These are phyloP conservation scores for Carpinus viminea DNA, from an alignment of 306 rosid genomes.

Conservation along the genomic window DNA sequence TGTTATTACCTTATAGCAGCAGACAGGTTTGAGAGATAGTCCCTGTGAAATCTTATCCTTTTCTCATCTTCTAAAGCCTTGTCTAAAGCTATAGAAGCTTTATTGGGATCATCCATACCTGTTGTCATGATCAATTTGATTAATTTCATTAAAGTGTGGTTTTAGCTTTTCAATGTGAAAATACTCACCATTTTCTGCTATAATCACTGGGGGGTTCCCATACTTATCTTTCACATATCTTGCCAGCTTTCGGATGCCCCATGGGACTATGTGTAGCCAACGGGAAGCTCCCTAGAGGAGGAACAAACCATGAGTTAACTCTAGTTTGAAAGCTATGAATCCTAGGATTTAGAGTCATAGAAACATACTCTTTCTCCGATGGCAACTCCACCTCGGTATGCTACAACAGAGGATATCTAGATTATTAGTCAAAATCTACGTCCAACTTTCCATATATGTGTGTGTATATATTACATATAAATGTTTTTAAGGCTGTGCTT, in stretches of 20 bases:
- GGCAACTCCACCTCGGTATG: slow-evolving; percentile 58
- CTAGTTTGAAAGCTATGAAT: slow-evolving; percentile 19
- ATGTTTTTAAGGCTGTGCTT: slow-evolving; percentile 8
- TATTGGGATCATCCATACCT: slow-evolving; percentile 91
- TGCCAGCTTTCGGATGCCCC: slow-evolving; percentile 83
- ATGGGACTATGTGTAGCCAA: slow-evolving; percentile 88
- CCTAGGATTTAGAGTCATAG: slow-evolving; percentile 13
- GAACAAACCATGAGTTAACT: slow-evolving; percentile 17
- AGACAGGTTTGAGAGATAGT: slow-evolving; percentile 87
- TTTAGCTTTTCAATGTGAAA: slow-evolving; percentile 1
- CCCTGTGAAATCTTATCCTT: slow-evolving; percentile 74
- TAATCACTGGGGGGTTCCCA: slow-evolving; percentile 63
- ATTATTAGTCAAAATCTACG: slow-evolving; percentile 19
- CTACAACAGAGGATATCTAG: slow-evolving; percentile 40
- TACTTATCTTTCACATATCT: slow-evolving; percentile 64
- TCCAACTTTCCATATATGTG: neutral
- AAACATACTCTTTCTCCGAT: slow-evolving; percentile 85
- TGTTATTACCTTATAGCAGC: slow-evolving; percentile 75
- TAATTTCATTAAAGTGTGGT: neutral
- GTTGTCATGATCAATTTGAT: slow-evolving; percentile 18
- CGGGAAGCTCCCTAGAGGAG: slow-evolving; percentile 74
- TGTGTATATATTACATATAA: neutral
- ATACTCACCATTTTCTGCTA: slow-evolving; percentile 82
- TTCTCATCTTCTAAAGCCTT: slow-evolving; percentile 71
- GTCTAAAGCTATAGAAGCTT: slow-evolving; percentile 43